Evolutionary conservation across 108 stramenopile genomes (phyloP).

Genomic region (Skeletonema menzelii): DNA sequence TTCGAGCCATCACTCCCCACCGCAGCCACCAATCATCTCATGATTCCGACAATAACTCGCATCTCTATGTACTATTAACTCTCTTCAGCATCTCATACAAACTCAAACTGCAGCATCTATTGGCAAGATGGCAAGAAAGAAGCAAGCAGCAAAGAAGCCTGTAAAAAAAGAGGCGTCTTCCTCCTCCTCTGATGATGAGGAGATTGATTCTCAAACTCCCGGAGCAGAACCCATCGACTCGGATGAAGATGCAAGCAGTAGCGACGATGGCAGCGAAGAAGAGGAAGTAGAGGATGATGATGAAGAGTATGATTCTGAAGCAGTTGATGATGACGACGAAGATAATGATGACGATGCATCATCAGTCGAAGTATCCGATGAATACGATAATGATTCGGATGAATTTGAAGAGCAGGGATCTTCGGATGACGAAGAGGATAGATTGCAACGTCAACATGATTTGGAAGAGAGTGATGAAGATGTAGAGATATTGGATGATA

Average conservation of each 20-base stretch:
- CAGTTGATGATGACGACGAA: slow-evolving; percentile 44
- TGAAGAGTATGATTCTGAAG: slow-evolving; percentile 38
- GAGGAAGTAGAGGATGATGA: slow-evolving; percentile 16
- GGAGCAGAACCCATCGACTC: slow-evolving; percentile 30
- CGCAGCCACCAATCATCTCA: neutral
- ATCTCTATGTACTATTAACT: no score
- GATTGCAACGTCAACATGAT: slow-evolving; percentile 53
- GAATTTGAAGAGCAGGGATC: slow-evolving; percentile 90
- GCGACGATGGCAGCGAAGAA: slow-evolving; percentile 11
- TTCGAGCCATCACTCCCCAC: neutral
- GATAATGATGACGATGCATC: slow-evolving; percentile 34
- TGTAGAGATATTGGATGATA: slow-evolving; percentile 68
- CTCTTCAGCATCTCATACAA: neutral
- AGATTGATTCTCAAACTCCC: slow-evolving; percentile 17
- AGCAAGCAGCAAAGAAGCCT: slow-evolving; percentile 1
- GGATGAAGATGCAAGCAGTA: slow-evolving; percentile 17
- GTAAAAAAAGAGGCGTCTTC: neutral
- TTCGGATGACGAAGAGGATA: slow-evolving; percentile 81
- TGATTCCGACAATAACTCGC: neutral
- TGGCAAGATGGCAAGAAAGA: slow-evolving; percentile 23
- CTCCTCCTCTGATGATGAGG: slow-evolving; percentile 11
- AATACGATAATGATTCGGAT: slow-evolving; percentile 48
- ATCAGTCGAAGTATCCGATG: slow-evolving; percentile 41
- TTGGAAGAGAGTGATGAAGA: slow-evolving; percentile 60
- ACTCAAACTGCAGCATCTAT: neutral